A percentile compares a stretch with the other conserved stretches of the same genome.
phyloP scores from a whole-genome alignment of 306 rosid genomes.

The Castanospermum australe region DNA sequence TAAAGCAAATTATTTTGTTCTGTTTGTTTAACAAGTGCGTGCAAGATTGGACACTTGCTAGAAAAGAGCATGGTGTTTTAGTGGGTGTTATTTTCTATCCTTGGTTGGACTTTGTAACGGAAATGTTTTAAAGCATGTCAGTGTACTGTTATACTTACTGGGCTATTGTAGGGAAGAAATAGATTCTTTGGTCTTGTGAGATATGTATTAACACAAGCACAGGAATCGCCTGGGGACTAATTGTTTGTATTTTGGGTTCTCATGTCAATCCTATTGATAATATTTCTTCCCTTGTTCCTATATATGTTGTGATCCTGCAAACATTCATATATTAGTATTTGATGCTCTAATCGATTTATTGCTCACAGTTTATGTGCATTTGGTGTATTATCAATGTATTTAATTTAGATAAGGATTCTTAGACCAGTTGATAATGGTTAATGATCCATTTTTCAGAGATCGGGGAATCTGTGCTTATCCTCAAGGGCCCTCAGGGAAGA shows the following conservation, averaged over 20 bases:
- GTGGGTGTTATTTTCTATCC: neutral
- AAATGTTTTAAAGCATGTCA: too few species aligned
- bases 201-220: neutral
- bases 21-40: neutral
- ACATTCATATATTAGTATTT: too few species aligned
- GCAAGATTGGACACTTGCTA: neutral
- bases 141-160: neutral
- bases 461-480: slow-evolving; percentile 63
- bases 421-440: neutral
- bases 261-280: neutral
- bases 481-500: slow-evolving; percentile 92
- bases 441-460: slow-evolving; percentile 51
- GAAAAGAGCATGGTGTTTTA: neutral
- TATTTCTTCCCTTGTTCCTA: neutral
- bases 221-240: neutral
- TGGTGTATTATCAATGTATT: neutral
- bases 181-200: neutral
- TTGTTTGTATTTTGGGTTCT: neutral
- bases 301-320: neutral
- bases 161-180: neutral
- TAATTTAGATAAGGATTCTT: neutral
- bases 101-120: too few species aligned
- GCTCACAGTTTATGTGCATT: neutral
- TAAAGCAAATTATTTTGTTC: neutral
- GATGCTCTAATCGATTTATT: too few species aligned